These are phyloP conservation scores for Trichoderma koningii DNA, from an alignment of 2,329 filamentous ascomycete species.

Conservation along the genomic window DNA sequence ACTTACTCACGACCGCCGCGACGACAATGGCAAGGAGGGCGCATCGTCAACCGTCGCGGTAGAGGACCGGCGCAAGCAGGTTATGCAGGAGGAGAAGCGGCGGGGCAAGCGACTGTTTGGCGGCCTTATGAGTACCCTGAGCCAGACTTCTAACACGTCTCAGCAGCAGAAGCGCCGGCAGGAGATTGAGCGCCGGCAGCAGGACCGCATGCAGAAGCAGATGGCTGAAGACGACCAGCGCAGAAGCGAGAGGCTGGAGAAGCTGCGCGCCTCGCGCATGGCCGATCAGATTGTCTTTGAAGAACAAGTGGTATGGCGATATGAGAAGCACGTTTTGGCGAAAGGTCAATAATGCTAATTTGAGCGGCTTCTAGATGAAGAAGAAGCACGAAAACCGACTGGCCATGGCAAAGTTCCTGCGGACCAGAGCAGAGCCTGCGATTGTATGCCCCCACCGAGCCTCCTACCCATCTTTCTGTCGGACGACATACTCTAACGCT, in stretches of 20 bases:
- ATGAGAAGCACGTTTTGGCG: not conserved
- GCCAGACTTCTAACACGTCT: conserved; percentile 65
- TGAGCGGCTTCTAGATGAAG: conserved; percentile 62
- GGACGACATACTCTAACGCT: conserved; percentile 6
- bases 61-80: conserved; percentile 33
- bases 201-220: conserved; percentile 73
- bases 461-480: not conserved
- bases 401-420: conserved; percentile 70
- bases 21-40: not conserved
- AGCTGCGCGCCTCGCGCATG: conserved; percentile 61
- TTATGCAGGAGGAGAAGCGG: conserved; percentile 72
- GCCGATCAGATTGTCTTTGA: conserved; percentile 75
- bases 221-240: conserved; percentile 69
- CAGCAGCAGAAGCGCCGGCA: conserved; percentile 69
- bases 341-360: conserved; percentile 29
- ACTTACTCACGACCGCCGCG: not conserved
- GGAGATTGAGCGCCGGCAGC: conserved; percentile 81
- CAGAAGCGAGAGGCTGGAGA: conserved; percentile 65
- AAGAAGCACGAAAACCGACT: conserved; percentile 72
- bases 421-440: conserved; percentile 69
- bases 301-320: conserved; percentile 67
- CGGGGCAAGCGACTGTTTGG: conserved; percentile 86
- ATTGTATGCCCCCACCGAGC: conserved; percentile 61
- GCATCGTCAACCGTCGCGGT: not conserved
- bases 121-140: conserved; percentile 74